Evolutionary conservation across 1,284 basidiomycete species (phyloP).

Genomic region (Athelia psychrophila): DNA sequence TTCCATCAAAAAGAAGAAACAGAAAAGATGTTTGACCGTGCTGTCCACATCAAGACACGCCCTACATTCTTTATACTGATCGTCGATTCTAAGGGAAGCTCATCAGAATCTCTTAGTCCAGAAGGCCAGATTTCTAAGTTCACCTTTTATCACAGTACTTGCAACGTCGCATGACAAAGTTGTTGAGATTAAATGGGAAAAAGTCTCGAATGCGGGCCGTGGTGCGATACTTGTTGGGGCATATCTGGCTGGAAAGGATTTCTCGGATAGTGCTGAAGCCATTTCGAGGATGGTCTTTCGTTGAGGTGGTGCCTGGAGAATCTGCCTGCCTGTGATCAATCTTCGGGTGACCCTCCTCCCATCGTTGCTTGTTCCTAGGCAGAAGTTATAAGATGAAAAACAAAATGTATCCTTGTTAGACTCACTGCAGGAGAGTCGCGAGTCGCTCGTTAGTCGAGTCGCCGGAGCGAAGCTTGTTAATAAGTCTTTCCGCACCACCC

Average conservation of each 20-base stretch:
- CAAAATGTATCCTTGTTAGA: neutral
- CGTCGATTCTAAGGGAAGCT: no score
- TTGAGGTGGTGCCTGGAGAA: neutral
- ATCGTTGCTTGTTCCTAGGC: slow-evolving; percentile 5
- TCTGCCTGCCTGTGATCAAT: neutral
- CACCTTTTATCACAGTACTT: slow-evolving; percentile 40
- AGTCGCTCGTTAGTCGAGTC: neutral
- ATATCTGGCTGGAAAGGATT: slow-evolving; percentile 28
- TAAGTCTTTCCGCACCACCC: slow-evolving; percentile 53
- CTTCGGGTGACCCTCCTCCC: slow-evolving; percentile 1
- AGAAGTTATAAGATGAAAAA: slow-evolving; percentile 8
- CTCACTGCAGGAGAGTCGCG: neutral
- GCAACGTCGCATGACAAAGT: slow-evolving; percentile 49
- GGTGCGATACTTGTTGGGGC: slow-evolving; percentile 41
- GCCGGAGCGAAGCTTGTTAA: slow-evolving; percentile 43
- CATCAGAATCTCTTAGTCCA: no score
- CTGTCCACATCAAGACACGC: slow-evolving; percentile 50
- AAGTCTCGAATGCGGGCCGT: slow-evolving; percentile 53
- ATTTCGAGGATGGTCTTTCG: neutral
- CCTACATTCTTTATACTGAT: slow-evolving; percentile 39
- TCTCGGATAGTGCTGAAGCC: slow-evolving; percentile 33
- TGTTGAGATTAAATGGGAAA: slow-evolving; percentile 45
- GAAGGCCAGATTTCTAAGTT: no score
- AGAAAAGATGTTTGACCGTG: slow-evolving; percentile 42
- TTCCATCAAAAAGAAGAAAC: slow-evolving; percentile 46